A percentile compares a stretch with the other conserved stretches of the same genome.
Evolutionary conservation across 805 yeast genomes (phyloP).

Genomic region (Saccharomycopsis sp.): DNA sequence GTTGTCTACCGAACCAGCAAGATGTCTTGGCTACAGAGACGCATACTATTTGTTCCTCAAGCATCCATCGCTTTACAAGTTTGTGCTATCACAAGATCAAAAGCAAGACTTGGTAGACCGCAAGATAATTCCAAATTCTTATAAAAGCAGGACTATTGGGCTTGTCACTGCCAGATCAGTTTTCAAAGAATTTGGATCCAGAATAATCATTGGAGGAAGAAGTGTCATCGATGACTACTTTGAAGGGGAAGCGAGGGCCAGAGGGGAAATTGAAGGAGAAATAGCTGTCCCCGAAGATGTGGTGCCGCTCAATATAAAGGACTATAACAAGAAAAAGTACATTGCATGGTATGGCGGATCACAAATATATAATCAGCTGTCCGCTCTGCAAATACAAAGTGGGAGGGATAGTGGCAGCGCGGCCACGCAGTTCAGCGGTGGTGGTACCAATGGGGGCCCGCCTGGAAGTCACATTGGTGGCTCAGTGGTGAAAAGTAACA

Average conservation of each 20-base stretch:
- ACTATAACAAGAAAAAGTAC: slow-evolving; percentile 38
- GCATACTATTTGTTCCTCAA: slow-evolving; percentile 69
- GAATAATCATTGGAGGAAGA: slow-evolving; percentile 69
- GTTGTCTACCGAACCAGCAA: slow-evolving; percentile 94
- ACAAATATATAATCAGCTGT: slow-evolving; percentile 29
- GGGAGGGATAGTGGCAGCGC: slow-evolving; percentile 1
- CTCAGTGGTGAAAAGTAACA: not conserved
- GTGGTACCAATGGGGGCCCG: not conserved
- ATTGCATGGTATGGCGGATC: slow-evolving; percentile 42
- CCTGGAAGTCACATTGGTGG: not conserved
- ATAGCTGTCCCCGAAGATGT: slow-evolving; percentile 52
- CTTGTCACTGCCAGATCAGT: slow-evolving; percentile 86
- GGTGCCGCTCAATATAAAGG: slow-evolving; percentile 33
- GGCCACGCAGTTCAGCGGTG: not conserved
- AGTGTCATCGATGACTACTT: slow-evolving; percentile 84
- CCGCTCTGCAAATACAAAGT: slow-evolving; percentile 16
- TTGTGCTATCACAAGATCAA: slow-evolving; percentile 67
- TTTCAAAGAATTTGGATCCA: slow-evolving; percentile 88
- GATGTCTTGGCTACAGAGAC: slow-evolving; percentile 85
- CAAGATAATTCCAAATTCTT: slow-evolving; percentile 77
- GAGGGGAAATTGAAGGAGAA: slow-evolving; percentile 58
- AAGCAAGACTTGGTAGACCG: slow-evolving; percentile 76
- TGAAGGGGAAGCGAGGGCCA: slow-evolving; percentile 40
- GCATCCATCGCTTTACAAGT: slow-evolving; percentile 64
- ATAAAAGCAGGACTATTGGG: slow-evolving; percentile 84